Base-by-base conservation (phyloP, 2,329 filamentous ascomycete species). In the Aspergillus carbonarius region DNA sequence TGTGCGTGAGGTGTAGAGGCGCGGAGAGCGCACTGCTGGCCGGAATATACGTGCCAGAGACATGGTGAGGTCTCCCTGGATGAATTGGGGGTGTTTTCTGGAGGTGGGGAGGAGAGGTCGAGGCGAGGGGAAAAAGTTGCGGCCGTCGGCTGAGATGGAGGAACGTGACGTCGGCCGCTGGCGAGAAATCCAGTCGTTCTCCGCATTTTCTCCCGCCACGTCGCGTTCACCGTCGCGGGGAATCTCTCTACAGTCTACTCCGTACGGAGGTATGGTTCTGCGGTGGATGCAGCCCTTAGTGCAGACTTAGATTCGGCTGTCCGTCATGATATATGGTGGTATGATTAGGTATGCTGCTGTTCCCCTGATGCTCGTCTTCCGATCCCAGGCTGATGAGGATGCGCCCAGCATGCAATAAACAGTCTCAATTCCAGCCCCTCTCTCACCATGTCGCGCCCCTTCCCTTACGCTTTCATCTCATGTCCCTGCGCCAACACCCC, bases 401-500 rank as follows among this genome's bases (percentile, higher is more conserved):
- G 51, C 51, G 40, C 30, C 35, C 7, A 42, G 40, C 18, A 27
- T 30, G 37, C n/a, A 10, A 53, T 51, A 51, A 12, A 20, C 39
- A 35, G 17, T 44, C 49, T 20, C n/a, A 27, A 27, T 32, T 34
- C 32, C 30, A 9, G 18, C 13, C 8, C 35, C 18, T 2, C 25
- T 20, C 48, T 35, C 59, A 68, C 10, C 54, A 85, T 85, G 83
- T 78, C 82, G n/a, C 77, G 80, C 50, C 68, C 81, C 12, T 87
- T 86, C 61, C 86, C 86, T 2, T 88, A 87, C 72, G 83, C 84
- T 30, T 85, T 85, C 70, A 86, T 88, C 71, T 84, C 85, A 17
- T 88, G 86, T 72, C 83, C 85, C 52, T 88, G 86, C 74, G 83
- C 80, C 65, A 81, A 85, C 60, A 75, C 74, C 54, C 76, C 78